Evolutionary conservation across 257 asterid species (phyloP).

Genomic region (Nicotiana undulata): DNA sequence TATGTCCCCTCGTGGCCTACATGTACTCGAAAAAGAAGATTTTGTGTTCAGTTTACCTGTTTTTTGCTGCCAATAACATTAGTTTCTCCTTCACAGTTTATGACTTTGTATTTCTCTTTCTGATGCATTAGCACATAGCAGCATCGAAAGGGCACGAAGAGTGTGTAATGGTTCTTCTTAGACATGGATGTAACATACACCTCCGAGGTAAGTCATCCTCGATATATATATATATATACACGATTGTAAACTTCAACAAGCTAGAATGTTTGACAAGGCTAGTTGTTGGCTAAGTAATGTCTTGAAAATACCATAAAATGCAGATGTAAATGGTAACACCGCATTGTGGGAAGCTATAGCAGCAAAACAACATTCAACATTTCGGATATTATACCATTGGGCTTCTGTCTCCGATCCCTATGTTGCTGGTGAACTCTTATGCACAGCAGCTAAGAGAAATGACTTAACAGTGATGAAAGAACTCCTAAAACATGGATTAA

Average conservation of each 20-base stretch:
- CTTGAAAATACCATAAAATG: background rate
- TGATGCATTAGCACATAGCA: conserved; percentile 66
- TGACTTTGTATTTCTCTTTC: background rate
- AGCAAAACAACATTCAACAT: conserved; percentile 60
- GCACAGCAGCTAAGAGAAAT: conserved; percentile 61
- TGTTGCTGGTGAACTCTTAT: conserved; percentile 74
- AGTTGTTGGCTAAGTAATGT: background rate
- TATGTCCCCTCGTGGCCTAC: conserved; percentile 11
- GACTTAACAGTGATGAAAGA: conserved; percentile 48
- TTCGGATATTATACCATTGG: conserved; percentile 74
- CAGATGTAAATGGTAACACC: conserved; percentile 71
- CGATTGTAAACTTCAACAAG: background rate
- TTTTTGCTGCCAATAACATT: background rate
- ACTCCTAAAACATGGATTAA: conserved; percentile 63
- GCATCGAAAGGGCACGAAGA: conserved; percentile 84
- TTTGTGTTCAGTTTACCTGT: background rate
- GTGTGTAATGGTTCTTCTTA: conserved; percentile 74
- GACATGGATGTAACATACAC: conserved; percentile 71
- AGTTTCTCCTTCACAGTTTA: background rate
- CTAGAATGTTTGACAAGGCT: background rate
- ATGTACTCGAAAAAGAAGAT: background rate
- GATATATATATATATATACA: no score
- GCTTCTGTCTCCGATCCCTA: conserved; percentile 71
- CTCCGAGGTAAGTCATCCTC: conserved; percentile 41
- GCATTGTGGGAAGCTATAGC: conserved; percentile 81